Evolutionary conservation across 2,329 filamentous ascomycete genomes (phyloP).

Genomic region (Microcera coccophila): DNA sequence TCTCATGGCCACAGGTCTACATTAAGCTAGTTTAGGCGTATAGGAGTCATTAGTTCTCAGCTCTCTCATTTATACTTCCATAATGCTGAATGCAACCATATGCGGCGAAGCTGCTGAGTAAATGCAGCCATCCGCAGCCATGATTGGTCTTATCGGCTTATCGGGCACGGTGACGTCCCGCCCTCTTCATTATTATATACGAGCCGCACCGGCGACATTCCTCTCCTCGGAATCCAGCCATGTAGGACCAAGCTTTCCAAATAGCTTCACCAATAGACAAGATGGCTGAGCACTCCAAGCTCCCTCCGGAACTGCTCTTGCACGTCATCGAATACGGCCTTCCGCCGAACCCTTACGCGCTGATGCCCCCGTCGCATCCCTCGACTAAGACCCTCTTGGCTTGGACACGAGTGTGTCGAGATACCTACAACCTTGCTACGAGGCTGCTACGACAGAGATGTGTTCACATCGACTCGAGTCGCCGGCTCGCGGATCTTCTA

Average conservation of each 20-base stretch:
- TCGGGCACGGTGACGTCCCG: not conserved
- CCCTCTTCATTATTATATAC: no score
- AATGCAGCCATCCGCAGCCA: no score
- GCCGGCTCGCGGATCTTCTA: slow-evolving; percentile 33
- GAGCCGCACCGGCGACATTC: slow-evolving; percentile 2
- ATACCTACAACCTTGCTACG: slow-evolving; percentile 39
- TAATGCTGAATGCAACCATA: no score
- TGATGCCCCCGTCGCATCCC: slow-evolving; percentile 37
- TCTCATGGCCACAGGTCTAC: no score
- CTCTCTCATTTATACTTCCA: no score
- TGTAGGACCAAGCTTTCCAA: slow-evolving; percentile 10
- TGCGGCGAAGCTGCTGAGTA: no score
- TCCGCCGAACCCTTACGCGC: slow-evolving; percentile 26
- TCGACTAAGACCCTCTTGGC: slow-evolving; percentile 43
- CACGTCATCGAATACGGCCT: slow-evolving; percentile 35
- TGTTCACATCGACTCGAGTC: slow-evolving; percentile 40
- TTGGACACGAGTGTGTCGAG: slow-evolving; percentile 41
- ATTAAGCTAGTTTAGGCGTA: no score
- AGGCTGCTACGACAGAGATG: slow-evolving; percentile 44
- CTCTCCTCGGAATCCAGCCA: slow-evolving; percentile 1
- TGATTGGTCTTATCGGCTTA: not conserved
- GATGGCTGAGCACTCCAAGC: slow-evolving; percentile 10
- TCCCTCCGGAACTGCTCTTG: slow-evolving; percentile 35
- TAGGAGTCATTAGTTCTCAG: no score
- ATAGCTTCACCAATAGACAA: slow-evolving; percentile 3